Conservation (phyloP, 345 rosid genomes). For the Xanthoceras sorbifolium region DNA sequence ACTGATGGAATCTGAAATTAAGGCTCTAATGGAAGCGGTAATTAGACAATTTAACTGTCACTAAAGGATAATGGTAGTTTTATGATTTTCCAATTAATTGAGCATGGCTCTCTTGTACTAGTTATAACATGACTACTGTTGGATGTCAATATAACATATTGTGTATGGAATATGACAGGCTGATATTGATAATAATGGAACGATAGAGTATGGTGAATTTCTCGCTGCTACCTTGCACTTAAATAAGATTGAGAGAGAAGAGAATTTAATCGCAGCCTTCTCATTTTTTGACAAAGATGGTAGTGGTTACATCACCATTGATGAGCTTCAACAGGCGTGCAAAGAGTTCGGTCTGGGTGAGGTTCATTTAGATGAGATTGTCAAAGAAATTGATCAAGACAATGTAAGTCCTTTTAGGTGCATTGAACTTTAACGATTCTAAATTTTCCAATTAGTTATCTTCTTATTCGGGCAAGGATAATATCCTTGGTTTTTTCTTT, state of each 20-base stretch:
- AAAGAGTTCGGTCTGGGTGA: constrained; percentile 90
- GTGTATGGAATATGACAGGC: constrained; percentile 55
- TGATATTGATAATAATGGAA: constrained; percentile 87
- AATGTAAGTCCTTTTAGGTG: constrained; percentile 55
- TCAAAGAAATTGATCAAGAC: constrained; percentile 87
- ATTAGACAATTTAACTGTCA: constrained; percentile 5
- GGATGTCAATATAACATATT: constrained; percentile 1
- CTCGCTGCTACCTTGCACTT: constrained; percentile 93
- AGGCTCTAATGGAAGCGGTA: constrained; percentile 93
- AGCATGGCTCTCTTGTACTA: neutral
- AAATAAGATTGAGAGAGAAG: constrained; percentile 91
- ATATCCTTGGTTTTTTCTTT: neutral
- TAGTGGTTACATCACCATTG: constrained; percentile 87
- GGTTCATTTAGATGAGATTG: constrained; percentile 74
- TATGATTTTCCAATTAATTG: neutral
- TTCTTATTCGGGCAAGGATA: neutral
- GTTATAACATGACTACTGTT: constrained; percentile 11
- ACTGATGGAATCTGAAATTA: constrained; percentile 89
- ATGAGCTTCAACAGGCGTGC: constrained; percentile 94
- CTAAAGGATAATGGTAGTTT: neutral
- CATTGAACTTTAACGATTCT: neutral
- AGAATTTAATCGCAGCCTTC: constrained; percentile 84
- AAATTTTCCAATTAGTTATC: neutral
- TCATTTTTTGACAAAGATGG: constrained; percentile 90
- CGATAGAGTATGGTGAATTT: constrained; percentile 91